Evolutionary conservation across 2,329 filamentous ascomycete genomes (phyloP).

Genomic region (Fusarium redolens): DNA sequence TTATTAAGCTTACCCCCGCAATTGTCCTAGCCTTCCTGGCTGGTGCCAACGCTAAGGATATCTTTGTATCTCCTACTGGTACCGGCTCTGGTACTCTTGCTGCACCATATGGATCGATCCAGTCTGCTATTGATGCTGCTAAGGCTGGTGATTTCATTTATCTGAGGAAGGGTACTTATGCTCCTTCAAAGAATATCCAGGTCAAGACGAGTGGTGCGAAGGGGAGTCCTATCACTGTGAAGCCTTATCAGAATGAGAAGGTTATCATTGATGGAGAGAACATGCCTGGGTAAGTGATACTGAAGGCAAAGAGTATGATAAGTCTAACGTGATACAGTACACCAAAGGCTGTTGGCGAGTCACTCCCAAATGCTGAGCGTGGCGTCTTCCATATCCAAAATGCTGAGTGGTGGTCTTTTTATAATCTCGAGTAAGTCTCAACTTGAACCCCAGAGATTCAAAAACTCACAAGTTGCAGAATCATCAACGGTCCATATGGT

Average conservation of each 20-base stretch:
- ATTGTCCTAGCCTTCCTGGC: conserved; percentile 20
- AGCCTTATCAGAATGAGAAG: conserved; percentile 56
- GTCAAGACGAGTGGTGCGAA: conserved; percentile 57
- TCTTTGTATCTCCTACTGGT: conserved; percentile 60
- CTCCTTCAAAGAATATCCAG: conserved; percentile 59
- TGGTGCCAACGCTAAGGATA: conserved; percentile 46
- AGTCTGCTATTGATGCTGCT: conserved; percentile 58
- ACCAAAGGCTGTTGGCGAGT: conserved; percentile 54
- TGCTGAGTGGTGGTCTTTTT: conserved; percentile 59
- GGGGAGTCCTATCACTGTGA: conserved; percentile 54
- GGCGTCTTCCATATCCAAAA: conserved; percentile 60
- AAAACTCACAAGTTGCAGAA: neutral
- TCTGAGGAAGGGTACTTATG: conserved; percentile 60
- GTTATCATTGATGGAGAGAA: conserved; percentile 60
- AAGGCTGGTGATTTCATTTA: conserved; percentile 59
- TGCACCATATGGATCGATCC: conserved; percentile 58
- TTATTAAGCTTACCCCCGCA: conserved; percentile 26
- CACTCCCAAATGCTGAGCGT: conserved; percentile 54
- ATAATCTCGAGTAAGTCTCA: conserved; percentile 46
- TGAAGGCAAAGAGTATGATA: fast-evolving
- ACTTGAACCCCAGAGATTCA: fast-evolving
- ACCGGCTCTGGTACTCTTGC: conserved; percentile 52
- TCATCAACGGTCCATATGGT: conserved; percentile 54
- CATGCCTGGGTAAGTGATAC: conserved; percentile 28
- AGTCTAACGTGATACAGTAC: conserved; percentile 49